Evolutionary conservation across 352 stramenopile genomes (phyloP).

Genomic region (Globisporangium mamillatum): DNA sequence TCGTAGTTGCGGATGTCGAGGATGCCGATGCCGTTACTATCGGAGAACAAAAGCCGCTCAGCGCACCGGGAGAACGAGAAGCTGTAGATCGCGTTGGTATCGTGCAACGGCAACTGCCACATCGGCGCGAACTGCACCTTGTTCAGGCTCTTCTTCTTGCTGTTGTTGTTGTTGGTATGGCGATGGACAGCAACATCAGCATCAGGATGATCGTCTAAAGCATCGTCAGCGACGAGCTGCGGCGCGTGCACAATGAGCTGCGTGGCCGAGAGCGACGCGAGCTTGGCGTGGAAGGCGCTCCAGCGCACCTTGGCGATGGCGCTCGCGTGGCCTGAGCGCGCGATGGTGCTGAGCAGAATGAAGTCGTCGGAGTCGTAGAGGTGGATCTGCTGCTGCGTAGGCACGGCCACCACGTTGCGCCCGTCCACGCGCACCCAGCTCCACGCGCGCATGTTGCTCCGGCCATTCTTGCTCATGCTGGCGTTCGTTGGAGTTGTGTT

Average conservation of each 20-base stretch:
- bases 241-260: conserved; percentile 69
- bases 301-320: conserved; percentile 67
- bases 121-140: conserved; percentile 44
- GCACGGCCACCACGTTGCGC: conserved; percentile 77
- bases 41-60: conserved; percentile 56
- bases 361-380: conserved; percentile 86
- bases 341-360: conserved; percentile 63
- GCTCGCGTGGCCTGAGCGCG: conserved; percentile 49
- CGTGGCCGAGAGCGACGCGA: conserved; percentile 67
- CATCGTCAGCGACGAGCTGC: conserved; percentile 28
- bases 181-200: neutral
- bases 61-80: conserved; percentile 68
- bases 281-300: conserved; percentile 70
- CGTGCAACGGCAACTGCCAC: conserved; percentile 41
- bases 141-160: neutral
- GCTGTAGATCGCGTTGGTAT: conserved; percentile 28
- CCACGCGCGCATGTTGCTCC: conserved; percentile 51
- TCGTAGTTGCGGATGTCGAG: conserved; percentile 38
- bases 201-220: neutral
- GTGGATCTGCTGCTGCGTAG: conserved; percentile 61
- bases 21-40: conserved; percentile 41
- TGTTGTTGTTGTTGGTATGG: neutral
- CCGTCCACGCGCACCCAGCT: conserved; percentile 81
- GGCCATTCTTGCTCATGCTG: neutral
- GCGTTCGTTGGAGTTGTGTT: neutral